Evolutionary conservation across 1,139 yeast genomes (phyloP).

Genomic region (Trichomonascaceae sp.): DNA sequence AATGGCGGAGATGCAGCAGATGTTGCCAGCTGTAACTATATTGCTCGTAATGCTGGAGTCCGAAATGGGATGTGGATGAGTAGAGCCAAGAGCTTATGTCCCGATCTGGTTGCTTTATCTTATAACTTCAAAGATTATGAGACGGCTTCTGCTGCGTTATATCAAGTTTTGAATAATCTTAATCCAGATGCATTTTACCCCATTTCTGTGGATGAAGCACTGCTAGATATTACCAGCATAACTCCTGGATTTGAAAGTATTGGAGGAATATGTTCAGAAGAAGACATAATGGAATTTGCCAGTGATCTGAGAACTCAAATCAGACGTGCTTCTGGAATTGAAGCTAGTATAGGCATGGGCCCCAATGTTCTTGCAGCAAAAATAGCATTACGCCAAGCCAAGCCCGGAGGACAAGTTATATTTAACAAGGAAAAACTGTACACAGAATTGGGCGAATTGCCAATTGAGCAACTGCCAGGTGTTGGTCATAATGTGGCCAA

Average conservation of each 20-base stretch:
- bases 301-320: slow-evolving; percentile 43
- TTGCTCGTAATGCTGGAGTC: slow-evolving; percentile 69
- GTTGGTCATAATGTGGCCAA: slow-evolving; percentile 56
- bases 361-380: slow-evolving; percentile 71
- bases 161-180: slow-evolving; percentile 36
- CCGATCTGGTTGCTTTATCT: slow-evolving; percentile 53
- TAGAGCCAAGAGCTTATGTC: slow-evolving; percentile 58
- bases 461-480: slow-evolving; percentile 69
- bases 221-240: slow-evolving; percentile 55
- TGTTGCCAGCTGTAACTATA: slow-evolving; percentile 89
- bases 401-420: slow-evolving; percentile 63
- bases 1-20: slow-evolving; percentile 65
- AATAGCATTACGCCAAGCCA: slow-evolving; percentile 66
- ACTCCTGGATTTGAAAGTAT: slow-evolving; percentile 4
- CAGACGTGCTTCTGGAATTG: slow-evolving; percentile 46
- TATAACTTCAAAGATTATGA: slow-evolving; percentile 78
- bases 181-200: slow-evolving; percentile 64
- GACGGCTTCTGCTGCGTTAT: slow-evolving; percentile 50
- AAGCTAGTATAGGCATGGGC: slow-evolving; percentile 75
- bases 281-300: slow-evolving; percentile 27
- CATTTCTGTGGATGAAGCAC: slow-evolving; percentile 85
- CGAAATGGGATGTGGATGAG: slow-evolving; percentile 87
- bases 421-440: slow-evolving; percentile 21
- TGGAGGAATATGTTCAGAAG: slow-evolving; percentile 1
- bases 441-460: slow-evolving; percentile 35